Evolutionary conservation across 805 yeast species (phyloP).

Genomic region (Starmerella kuoi): DNA sequence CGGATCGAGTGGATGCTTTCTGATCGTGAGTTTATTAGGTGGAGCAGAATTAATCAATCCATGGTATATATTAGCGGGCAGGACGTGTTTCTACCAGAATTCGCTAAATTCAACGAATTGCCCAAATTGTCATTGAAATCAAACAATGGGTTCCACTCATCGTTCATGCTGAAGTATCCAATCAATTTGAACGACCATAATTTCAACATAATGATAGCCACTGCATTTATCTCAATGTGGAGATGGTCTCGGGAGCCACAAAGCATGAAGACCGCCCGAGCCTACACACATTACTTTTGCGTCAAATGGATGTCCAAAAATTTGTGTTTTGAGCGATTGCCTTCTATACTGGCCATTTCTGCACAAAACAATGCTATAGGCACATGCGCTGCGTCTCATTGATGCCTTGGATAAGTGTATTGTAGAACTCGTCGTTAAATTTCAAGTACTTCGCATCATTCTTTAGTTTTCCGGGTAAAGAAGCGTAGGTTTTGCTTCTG

Average conservation of each 20-base stretch:
- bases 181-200: background rate
- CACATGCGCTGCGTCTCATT: constrained; percentile 16
- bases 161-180: background rate
- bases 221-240: constrained; percentile 12
- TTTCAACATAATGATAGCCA: constrained; percentile 4
- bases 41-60: background rate
- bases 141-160: background rate
- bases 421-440: constrained; percentile 10
- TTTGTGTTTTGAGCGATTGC: background rate
- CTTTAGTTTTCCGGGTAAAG: background rate
- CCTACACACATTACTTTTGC: background rate
- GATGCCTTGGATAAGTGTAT: constrained; percentile 1
- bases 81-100: constrained; percentile 1
- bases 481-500: background rate
- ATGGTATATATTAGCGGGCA: constrained; percentile 2
- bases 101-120: constrained; percentile 1
- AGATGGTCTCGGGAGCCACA: constrained; percentile 10
- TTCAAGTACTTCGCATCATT: background rate
- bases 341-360: background rate
- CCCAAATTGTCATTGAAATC: background rate
- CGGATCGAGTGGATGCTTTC: constrained; percentile 4
- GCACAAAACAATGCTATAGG: constrained; percentile 1
- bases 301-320: constrained; percentile 2
- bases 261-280: background rate
- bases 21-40: background rate